Evolutionary conservation across 2,329 filamentous ascomycete species (phyloP).

Genomic region (Colletotrichum noveboracense): DNA sequence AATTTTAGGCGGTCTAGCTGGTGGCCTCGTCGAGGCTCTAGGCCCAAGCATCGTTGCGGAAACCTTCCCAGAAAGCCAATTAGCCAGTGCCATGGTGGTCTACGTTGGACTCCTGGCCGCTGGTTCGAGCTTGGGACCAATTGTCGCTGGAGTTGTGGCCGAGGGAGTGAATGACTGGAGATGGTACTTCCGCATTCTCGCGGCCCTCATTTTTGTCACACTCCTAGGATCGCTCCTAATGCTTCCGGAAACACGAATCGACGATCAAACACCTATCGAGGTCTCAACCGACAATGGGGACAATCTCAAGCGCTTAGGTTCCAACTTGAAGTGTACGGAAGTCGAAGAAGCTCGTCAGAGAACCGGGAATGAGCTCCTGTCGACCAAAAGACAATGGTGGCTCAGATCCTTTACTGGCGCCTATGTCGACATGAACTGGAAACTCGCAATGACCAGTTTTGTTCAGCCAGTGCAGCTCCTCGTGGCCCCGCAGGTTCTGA

Average conservation of each 20-base stretch:
- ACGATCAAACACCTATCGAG: neutral
- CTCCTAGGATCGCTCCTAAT: conserved; percentile 20
- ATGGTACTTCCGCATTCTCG: conserved; percentile 23
- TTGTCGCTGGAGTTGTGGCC: conserved; percentile 20
- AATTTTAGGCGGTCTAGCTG: conserved; percentile 19
- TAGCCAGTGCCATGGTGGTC: conserved; percentile 29
- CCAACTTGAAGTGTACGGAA: neutral
- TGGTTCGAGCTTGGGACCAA: conserved; percentile 25
- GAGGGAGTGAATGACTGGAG: conserved; percentile 19
- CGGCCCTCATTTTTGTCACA: conserved; percentile 21
- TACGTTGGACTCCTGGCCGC: conserved; percentile 19
- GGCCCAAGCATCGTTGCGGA: conserved; percentile 24
- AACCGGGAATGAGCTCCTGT: too few relatives aligned
- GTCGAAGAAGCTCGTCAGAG: neutral
- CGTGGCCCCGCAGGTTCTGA: conserved; percentile 4
- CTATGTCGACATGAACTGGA: conserved; percentile 15
- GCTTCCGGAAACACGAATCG: conserved; percentile 23
- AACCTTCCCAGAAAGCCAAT: conserved; percentile 21
- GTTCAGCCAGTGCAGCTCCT: neutral
- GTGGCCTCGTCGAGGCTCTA: conserved; percentile 22
- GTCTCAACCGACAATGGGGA: neutral
- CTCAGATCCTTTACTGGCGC: conserved; percentile 4
- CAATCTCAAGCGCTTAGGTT: neutral
- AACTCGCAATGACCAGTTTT: neutral
- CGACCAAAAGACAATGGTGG: neutral